A percentile compares a stretch with the other conserved stretches of the same genome.
Evolutionary conservation across 139 green algal genomes (phyloP).

Genomic region (Tetraselmis striata): DNA sequence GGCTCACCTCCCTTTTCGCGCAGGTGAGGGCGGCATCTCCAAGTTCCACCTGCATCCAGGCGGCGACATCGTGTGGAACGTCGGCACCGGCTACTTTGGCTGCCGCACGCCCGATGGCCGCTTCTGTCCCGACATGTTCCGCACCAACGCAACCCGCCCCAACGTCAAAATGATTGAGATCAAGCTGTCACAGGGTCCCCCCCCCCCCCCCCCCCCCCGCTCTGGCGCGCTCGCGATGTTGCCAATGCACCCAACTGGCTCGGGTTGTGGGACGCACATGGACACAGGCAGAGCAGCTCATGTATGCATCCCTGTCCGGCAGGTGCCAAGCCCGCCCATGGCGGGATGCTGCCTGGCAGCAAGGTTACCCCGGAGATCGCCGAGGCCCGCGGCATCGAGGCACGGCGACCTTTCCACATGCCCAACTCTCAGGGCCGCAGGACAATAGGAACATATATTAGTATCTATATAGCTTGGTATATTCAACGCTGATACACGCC

Average conservation of each 20-base stretch:
- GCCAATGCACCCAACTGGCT: too few relatives aligned
- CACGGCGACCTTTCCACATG: too few relatives aligned
- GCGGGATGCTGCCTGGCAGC: slow-evolving; percentile 8
- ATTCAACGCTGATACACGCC: too few relatives aligned
- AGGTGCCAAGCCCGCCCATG: slow-evolving; percentile 16
- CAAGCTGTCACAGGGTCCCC: slow-evolving; percentile 9
- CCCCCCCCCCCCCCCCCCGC: too few relatives aligned
- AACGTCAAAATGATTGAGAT: slow-evolving; percentile 21
- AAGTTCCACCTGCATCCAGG: slow-evolving; percentile 10
- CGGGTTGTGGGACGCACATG: too few relatives aligned
- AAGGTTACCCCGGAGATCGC: slow-evolving; percentile 16
- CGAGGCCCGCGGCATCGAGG: slow-evolving; percentile 3
- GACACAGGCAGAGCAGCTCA: too few relatives aligned
- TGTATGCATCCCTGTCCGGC: too few relatives aligned
- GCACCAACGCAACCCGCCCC: background rate
- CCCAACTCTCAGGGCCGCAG: too few relatives aligned
- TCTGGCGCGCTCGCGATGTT: too few relatives aligned
- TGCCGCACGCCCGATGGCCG: slow-evolving; percentile 8
- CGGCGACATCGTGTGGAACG: slow-evolving; percentile 17
- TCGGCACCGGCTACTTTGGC: slow-evolving; percentile 20
- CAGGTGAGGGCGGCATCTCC: slow-evolving; percentile 9
- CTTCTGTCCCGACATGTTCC: slow-evolving; percentile 10
- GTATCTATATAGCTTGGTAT: too few relatives aligned
- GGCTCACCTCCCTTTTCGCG: too few relatives aligned
- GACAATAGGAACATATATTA: too few relatives aligned